Conservation (phyloP, 305 asterid species). For the Rubia tinctorum region DNA sequence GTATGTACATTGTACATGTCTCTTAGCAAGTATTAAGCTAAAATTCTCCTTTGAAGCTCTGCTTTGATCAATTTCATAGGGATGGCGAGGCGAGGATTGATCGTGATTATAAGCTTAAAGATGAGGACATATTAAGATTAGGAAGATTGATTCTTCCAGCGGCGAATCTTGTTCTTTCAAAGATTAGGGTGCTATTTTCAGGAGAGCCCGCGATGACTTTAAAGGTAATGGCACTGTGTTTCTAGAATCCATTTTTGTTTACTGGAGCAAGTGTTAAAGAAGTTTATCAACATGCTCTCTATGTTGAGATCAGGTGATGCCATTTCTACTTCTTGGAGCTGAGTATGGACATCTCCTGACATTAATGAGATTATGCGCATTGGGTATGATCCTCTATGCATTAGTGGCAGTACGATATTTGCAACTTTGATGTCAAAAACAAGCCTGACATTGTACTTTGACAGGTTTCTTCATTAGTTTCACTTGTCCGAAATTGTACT, state of each 20-base stretch:
- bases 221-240: conserved; percentile 34
- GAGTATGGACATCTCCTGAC: conserved; percentile 86
- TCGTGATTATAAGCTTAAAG: conserved; percentile 52
- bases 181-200: conserved; percentile 57
- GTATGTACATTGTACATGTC: conserved; percentile 27
- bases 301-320: conserved; percentile 49
- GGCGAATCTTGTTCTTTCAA: conserved; percentile 61
- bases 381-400: conserved; percentile 37
- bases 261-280: background rate
- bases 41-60: background rate
- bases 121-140: conserved; percentile 62
- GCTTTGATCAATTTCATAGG: conserved; percentile 31
- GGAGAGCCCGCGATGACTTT: conserved; percentile 94
- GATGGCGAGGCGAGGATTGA: conserved; percentile 28
- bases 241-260: background rate
- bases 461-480: conserved; percentile 83
- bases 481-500: conserved; percentile 59
- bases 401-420: no score
- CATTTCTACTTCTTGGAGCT: conserved; percentile 75
- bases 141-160: conserved; percentile 74
- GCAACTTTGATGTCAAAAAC: no score
- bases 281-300: background rate
- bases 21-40: background rate
- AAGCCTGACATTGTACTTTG: background rate
- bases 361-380: conserved; percentile 75